Percentiles rank a stretch among this genome's conserved stretches.
phyloP scores from a whole-genome alignment of 768 basidiomycete genomes.

The Hygrophorus pudorinus region DNA sequence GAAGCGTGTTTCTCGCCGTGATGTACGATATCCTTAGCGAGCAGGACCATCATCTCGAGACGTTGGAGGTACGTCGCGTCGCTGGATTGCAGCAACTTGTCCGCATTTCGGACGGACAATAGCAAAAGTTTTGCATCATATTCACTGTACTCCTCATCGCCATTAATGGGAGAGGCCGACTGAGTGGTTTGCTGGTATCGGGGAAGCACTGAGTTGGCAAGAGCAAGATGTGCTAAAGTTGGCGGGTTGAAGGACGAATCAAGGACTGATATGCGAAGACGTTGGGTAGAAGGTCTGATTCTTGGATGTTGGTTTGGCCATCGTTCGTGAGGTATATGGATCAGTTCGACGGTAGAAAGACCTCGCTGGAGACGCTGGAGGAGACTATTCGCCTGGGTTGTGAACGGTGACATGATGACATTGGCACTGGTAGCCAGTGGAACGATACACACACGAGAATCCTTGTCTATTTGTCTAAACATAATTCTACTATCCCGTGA shows the following conservation, averaged over 20 bases:
- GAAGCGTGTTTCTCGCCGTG: conserved; percentile 6
- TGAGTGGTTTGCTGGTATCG: conserved; percentile 3
- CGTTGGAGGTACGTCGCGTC: conserved; percentile 75
- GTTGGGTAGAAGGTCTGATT: conserved; percentile 1
- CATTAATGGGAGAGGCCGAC: conserved; percentile 1
- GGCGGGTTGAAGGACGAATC: conserved; percentile 95
- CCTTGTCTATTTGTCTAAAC: no score
- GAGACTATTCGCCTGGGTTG: conserved; percentile 1
- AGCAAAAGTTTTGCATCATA: conserved; percentile 74
- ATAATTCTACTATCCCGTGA: no score
- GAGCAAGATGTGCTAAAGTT: conserved; percentile 72
- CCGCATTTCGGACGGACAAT: conserved; percentile 78
- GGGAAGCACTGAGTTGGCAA: conserved; percentile 41
- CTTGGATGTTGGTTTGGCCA: conserved; percentile 41
- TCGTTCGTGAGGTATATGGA: conserved; percentile 45
- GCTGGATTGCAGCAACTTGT: conserved; percentile 61
- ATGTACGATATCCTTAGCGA: conserved; percentile 38
- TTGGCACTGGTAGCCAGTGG: no score
- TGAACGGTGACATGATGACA: no score
- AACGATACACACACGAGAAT: no score
- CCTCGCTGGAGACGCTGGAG: conserved; percentile 36
- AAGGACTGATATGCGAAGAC: conserved; percentile 57
- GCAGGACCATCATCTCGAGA: conserved; percentile 76
- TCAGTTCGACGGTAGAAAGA: conserved; percentile 41
- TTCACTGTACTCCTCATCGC: conserved; percentile 13